Percentiles rank a stretch among this genome's conserved stretches.
These are phyloP conservation scores for Hymenotorrendiella dingleyae DNA, from an alignment of 2,329 filamentous ascomycete species.

Conservation along the genomic window DNA sequence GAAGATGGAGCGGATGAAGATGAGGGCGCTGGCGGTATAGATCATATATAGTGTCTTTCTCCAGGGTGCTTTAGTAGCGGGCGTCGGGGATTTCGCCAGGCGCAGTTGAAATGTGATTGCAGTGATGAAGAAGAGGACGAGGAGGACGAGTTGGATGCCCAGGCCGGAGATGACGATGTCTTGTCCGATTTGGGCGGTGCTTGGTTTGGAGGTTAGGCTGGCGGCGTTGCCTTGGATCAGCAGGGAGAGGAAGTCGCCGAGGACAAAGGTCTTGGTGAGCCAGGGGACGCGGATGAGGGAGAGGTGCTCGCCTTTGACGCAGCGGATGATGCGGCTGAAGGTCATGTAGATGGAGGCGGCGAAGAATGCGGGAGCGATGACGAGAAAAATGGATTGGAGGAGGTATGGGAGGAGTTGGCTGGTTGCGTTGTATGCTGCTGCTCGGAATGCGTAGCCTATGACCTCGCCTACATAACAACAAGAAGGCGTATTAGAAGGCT, in stretches of 20 bases:
- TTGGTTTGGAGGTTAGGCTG: constrained; percentile 30
- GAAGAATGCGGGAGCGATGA: constrained; percentile 36
- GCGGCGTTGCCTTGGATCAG: constrained; percentile 38
- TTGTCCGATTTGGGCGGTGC: constrained; percentile 35
- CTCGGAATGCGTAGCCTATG: constrained; percentile 32
- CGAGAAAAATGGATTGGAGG: constrained; percentile 31
- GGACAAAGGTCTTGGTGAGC: constrained; percentile 50
- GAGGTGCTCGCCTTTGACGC: constrained; percentile 30
- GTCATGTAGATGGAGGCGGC: constrained; percentile 33
- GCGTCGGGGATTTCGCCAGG: constrained; percentile 14
- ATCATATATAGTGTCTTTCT: constrained; percentile 35
- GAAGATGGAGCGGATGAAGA: constrained; percentile 41
- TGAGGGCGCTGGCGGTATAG: constrained; percentile 38
- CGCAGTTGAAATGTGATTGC: constrained; percentile 29
- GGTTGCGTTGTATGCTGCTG: constrained; percentile 18
- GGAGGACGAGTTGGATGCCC: constrained; percentile 50
- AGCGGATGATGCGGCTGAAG: constrained; percentile 23
- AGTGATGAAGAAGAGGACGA: constrained; percentile 47
- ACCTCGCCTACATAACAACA: constrained; percentile 36
- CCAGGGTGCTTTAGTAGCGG: constrained; percentile 19
- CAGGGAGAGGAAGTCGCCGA: constrained; percentile 48
- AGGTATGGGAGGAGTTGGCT: constrained; percentile 28
- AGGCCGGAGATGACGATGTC: constrained; percentile 52
- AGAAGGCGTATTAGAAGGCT: not conserved
- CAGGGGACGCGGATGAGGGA: constrained; percentile 36